Evolutionary conservation across 768 basidiomycete genomes (phyloP).

Genomic region (Mycena venus): DNA sequence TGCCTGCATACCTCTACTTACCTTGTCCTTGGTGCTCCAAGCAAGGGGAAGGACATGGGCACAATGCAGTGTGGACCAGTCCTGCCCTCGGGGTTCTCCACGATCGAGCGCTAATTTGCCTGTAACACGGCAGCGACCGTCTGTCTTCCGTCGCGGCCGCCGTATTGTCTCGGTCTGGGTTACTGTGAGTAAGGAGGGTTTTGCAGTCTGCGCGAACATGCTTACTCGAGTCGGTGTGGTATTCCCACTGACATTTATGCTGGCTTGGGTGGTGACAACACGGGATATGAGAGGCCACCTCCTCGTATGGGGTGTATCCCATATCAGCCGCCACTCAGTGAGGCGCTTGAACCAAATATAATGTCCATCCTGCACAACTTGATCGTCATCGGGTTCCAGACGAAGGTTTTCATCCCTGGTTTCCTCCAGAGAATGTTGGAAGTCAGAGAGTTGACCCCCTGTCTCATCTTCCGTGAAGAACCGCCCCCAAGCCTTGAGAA

Average conservation of each 20-base stretch:
- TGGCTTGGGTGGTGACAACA: slow-evolving; percentile 3
- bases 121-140: slow-evolving; percentile 21
- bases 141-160: neutral
- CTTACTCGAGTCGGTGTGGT: slow-evolving; percentile 7
- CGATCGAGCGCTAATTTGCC: slow-evolving; percentile 5
- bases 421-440: neutral
- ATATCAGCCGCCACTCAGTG: neutral
- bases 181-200: neutral
- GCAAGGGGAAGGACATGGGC: slow-evolving; percentile 18
- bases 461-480: neutral
- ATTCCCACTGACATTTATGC: slow-evolving; percentile 1
- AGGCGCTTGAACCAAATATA: slow-evolving; percentile 8
- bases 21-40: neutral
- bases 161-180: neutral
- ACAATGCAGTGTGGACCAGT: slow-evolving; percentile 8
- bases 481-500: neutral
- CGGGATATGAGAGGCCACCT: slow-evolving; percentile 12
- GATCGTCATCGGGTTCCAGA: neutral
- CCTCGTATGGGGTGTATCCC: neutral
- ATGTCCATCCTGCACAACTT: neutral
- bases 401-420: neutral
- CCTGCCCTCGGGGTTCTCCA: neutral
- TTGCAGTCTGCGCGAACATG: neutral
- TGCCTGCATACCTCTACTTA: neutral
- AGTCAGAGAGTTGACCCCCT: slow-evolving; percentile 4